Conservation (phyloP, 2,329 filamentous ascomycete species). For the Neofusicoccum sp. region DNA sequence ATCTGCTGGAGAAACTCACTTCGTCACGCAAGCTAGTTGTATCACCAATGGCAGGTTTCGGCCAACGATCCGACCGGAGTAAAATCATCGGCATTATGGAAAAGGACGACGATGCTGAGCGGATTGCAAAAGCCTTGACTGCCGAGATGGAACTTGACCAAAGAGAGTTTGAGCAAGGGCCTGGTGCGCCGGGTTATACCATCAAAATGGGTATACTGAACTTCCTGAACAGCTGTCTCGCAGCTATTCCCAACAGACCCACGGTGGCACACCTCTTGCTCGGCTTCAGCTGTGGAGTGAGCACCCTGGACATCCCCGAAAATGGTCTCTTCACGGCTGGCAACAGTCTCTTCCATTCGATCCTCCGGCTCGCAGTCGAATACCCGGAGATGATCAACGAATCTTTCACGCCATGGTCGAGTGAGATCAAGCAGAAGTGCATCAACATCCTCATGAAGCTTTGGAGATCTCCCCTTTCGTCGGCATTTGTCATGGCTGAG, state of each 20-base stretch:
- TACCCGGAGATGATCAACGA: constrained; percentile 56
- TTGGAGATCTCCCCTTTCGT: constrained; percentile 80
- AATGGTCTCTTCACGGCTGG: constrained; percentile 69
- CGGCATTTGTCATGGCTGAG: constrained; percentile 71
- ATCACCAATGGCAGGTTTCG: constrained; percentile 61
- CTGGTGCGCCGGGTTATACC: constrained; percentile 69
- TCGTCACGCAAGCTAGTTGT: constrained; percentile 78
- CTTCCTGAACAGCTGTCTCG: constrained; percentile 78
- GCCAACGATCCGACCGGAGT: constrained; percentile 66
- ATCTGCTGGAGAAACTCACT: constrained; percentile 80
- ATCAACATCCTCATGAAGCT: constrained; percentile 70
- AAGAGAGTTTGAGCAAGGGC: constrained; percentile 71
- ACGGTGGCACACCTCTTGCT: constrained; percentile 88
- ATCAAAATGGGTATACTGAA: constrained; percentile 83
- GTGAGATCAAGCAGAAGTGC: constrained; percentile 43
- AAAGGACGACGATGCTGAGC: constrained; percentile 72
- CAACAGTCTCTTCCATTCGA: constrained; percentile 77
- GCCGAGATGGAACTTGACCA: constrained; percentile 63
- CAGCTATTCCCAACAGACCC: constrained; percentile 70
- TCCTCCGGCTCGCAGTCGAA: constrained; percentile 69
- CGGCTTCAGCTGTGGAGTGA: constrained; percentile 77
- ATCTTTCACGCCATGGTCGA: constrained; percentile 41
- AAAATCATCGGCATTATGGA: constrained; percentile 88
- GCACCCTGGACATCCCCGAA: constrained; percentile 65
- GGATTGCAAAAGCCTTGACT: constrained; percentile 72